phyloP scores from a whole-genome alignment of 805 yeast species.

The Lachancea mirantina region DNA sequence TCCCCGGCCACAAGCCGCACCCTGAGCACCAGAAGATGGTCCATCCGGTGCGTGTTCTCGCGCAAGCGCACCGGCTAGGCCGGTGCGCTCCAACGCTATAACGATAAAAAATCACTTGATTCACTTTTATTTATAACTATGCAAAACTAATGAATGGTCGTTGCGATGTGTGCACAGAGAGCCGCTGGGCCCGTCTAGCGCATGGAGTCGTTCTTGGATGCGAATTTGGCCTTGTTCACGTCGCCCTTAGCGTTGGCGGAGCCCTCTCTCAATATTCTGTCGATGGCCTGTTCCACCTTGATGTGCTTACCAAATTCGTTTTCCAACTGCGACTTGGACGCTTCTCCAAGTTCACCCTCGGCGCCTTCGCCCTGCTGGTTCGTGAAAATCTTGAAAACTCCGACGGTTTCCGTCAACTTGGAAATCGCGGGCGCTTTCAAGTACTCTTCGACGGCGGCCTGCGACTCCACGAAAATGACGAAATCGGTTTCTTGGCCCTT shows the following conservation, averaged over 20 bases:
- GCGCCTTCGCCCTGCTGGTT: slow-evolving; percentile 56
- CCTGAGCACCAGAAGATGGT: slow-evolving; percentile 6
- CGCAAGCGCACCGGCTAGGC: slow-evolving; percentile 5
- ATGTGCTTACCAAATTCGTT: slow-evolving; percentile 59
- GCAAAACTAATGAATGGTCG: no score
- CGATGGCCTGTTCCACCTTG: slow-evolving; percentile 49
- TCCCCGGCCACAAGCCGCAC: slow-evolving; percentile 1
- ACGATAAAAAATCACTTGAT: no score
- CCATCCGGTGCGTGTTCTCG: slow-evolving; percentile 7
- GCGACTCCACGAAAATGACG: slow-evolving; percentile 54
- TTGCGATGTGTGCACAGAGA: no score
- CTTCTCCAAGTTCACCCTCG: slow-evolving; percentile 65
- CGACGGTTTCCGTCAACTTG: slow-evolving; percentile 48
- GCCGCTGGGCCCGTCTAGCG: no score
- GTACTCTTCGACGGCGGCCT: slow-evolving; percentile 42
- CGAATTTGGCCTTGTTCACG: slow-evolving; percentile 24
- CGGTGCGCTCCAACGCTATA: no score
- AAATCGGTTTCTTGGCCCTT: slow-evolving; percentile 62
- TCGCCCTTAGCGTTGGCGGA: slow-evolving; percentile 36
- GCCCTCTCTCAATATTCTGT: slow-evolving; percentile 55
- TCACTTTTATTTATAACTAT: no score
- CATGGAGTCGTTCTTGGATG: slow-evolving; percentile 38
- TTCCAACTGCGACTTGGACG: slow-evolving; percentile 55
- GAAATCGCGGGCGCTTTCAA: slow-evolving; percentile 42
- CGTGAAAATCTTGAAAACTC: slow-evolving; percentile 57